These are phyloP conservation scores for Sclerotinia nivalis DNA, from an alignment of 2,329 filamentous ascomycete genomes.

Conservation along the genomic window DNA sequence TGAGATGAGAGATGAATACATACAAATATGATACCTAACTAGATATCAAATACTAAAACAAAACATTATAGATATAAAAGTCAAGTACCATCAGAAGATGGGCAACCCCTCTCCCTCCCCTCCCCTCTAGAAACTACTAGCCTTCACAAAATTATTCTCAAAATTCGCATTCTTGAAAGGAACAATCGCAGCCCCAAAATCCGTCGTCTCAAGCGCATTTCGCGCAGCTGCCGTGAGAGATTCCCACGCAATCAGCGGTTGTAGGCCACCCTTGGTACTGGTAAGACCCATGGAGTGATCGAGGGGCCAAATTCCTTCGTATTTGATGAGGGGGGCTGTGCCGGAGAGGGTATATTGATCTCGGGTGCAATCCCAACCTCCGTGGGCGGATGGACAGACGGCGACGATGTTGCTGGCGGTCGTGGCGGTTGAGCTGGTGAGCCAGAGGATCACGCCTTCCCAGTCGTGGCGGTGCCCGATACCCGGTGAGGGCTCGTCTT, in stretches of 20 bases:
- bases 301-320: slow-evolving; percentile 50
- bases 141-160: slow-evolving; percentile 46
- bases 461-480: slow-evolving; percentile 57
- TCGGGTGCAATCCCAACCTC: slow-evolving; percentile 49
- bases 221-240: slow-evolving; percentile 42
- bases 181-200: slow-evolving; percentile 47
- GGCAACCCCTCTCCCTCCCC: too few relatives aligned
- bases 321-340: slow-evolving; percentile 49
- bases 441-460: slow-evolving; percentile 56
- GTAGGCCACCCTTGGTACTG: slow-evolving; percentile 42
- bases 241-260: slow-evolving; percentile 49
- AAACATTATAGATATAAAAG: not conserved
- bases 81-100: not conserved
- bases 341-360: slow-evolving; percentile 46
- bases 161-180: slow-evolving; percentile 44
- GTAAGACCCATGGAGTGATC: slow-evolving; percentile 47
- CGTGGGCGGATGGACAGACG: slow-evolving; percentile 55
- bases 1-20: not conserved
- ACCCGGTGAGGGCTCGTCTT: slow-evolving; percentile 45
- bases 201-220: slow-evolving; percentile 43
- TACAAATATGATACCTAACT: not conserved
- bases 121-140: slow-evolving; percentile 39
- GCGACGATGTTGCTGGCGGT: slow-evolving; percentile 46
- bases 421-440: slow-evolving; percentile 42
- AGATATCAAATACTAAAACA: not conserved